phyloP scores from a whole-genome alignment of 106 monocot species.

The Vanilla planifolia region DNA sequence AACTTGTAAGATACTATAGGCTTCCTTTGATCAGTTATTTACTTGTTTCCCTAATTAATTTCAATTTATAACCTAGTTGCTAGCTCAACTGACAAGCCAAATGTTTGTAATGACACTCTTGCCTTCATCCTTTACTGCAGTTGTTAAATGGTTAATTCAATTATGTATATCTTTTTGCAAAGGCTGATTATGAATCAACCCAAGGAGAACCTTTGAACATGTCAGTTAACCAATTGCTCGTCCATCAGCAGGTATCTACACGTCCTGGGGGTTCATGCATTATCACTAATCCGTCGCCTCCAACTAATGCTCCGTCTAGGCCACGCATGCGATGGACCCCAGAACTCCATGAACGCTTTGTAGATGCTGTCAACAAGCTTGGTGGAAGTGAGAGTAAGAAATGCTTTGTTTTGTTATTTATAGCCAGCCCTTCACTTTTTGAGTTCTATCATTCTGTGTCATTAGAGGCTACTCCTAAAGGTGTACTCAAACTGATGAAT shows the following conservation, averaged over 20 bases:
- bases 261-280: conserved; percentile 31
- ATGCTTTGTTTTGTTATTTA: neutral
- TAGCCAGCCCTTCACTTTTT: neutral
- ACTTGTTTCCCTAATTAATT: too few relatives aligned
- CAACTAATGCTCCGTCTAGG: conserved; percentile 33
- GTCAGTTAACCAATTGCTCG: conserved; percentile 17
- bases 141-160: too few relatives aligned
- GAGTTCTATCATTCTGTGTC: neutral
- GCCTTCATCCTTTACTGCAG: neutral
- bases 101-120: neutral
- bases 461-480: conserved; percentile 88
- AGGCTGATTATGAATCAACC: conserved; percentile 20
- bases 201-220: conserved; percentile 15
- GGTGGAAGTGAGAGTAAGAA: conserved; percentile 86
- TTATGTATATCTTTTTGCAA: conserved; percentile 9
- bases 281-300: conserved; percentile 23
- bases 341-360: conserved; percentile 81
- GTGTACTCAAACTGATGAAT: conserved; percentile 93
- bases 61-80: too few relatives aligned
- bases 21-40: too few relatives aligned
- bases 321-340: conserved; percentile 85
- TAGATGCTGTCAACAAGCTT: conserved; percentile 83
- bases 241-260: conserved; percentile 25
- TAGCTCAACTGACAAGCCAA: neutral
- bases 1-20: too few relatives aligned